Evolutionary conservation across 768 basidiomycete genomes (phyloP), one percentile per base, ranked within the genome.

Genomic region (Leccinellum luteum): DNA sequence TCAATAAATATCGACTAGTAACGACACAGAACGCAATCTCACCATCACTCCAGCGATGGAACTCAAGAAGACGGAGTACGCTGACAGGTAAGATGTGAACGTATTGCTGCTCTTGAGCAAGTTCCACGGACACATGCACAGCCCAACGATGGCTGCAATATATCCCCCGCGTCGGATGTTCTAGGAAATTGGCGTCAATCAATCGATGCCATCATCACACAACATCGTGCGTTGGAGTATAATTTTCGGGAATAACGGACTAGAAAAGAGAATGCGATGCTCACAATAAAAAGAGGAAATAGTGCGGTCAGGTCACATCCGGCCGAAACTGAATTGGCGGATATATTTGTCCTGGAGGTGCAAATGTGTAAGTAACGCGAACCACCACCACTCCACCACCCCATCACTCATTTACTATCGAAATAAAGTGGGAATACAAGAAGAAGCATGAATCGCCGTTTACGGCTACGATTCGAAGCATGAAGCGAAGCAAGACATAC

Each of bases 91-190:
- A 31, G 87, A 87, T 4, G 88, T 86, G 72, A 92, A 92, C 59
- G 76, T 80, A 66, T 85, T 91, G 71, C 85, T 87, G 59, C 77
- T 83, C 69, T 86, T 84, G 62, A 90, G 77, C 34, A 91, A 66
- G 64, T 88, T 87, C 89, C 89, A 90, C 2, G 87, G 89, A 35
- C 85, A 81, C 77, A 90, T 90, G 71, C 78, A 82, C 31, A 92
- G 66, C 5, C 90, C 90, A 41, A 90, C 85, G 48, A 87, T 77
- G 8, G 89, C 90, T n/a, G 86, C 87, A 48, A 93, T 74, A 73
- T 88, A 94, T 15, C 91, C 90, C 28, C 92, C 91, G 19, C 91
- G 82, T 21, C 91, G 85, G 67, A 94, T 92, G 67, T 89, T 92
- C 85, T 87, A 57, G 10, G 50, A 9, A 28, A 43, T 43, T 27